These are phyloP conservation scores for Ganoderma lingzhi DNA, from an alignment of 1,284 basidiomycete species.

Conservation along the genomic window DNA sequence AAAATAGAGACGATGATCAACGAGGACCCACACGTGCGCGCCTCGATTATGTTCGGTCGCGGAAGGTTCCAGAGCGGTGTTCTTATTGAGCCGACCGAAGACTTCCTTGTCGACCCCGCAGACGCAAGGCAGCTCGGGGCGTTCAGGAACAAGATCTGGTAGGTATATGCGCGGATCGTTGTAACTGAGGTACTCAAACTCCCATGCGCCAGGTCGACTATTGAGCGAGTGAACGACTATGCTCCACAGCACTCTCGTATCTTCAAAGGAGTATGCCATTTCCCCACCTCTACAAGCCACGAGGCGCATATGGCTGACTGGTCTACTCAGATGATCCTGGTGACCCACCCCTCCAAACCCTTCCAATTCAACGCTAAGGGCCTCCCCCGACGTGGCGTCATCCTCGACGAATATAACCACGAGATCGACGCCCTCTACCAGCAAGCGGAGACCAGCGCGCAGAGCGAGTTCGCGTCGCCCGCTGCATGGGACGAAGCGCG, in stretches of 20 bases:
- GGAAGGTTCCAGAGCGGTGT: slow-evolving; percentile 53
- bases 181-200: not conserved
- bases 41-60: slow-evolving; percentile 48
- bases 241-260: slow-evolving; percentile 51
- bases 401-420: slow-evolving; percentile 43
- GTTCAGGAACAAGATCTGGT: slow-evolving; percentile 47
- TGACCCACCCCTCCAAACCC: slow-evolving; percentile 42
- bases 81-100: slow-evolving; percentile 47
- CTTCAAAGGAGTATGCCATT: slow-evolving; percentile 38
- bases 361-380: slow-evolving; percentile 48
- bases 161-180: not conserved
- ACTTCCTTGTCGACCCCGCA: slow-evolving; percentile 41
- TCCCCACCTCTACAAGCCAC: not conserved
- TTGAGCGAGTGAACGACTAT: slow-evolving; percentile 48
- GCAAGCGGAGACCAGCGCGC: slow-evolving; percentile 37
- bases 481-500: slow-evolving; percentile 37
- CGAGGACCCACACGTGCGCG: slow-evolving; percentile 43
- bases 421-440: slow-evolving; percentile 48
- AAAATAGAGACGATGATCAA: slow-evolving; percentile 47
- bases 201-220: slow-evolving; percentile 41
- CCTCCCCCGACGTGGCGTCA: slow-evolving; percentile 42
- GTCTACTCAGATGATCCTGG: slow-evolving; percentile 44
- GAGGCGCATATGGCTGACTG: not conserved
- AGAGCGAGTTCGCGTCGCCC: slow-evolving; percentile 40
- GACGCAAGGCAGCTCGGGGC: slow-evolving; percentile 39